Conservation (phyloP, 164 flowering plant genomes). For the Saururus chinensis region DNA sequence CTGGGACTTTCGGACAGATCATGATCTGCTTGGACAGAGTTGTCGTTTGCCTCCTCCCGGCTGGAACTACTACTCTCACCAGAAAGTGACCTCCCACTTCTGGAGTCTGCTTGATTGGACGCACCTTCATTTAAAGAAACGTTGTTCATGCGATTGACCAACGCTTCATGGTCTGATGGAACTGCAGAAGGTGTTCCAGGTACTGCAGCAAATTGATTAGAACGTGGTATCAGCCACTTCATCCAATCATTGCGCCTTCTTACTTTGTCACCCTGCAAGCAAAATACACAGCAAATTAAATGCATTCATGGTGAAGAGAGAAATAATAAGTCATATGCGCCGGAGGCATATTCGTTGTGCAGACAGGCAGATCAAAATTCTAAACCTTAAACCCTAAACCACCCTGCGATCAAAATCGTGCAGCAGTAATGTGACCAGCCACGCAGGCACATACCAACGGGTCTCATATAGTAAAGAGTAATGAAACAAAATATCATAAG, state of each 20-base stretch:
- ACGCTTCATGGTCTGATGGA: slow-evolving; percentile 10
- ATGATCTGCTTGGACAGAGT: slow-evolving; percentile 2
- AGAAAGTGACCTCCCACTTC: slow-evolving; percentile 16
- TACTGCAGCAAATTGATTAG: slow-evolving; percentile 9
- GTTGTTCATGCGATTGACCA: slow-evolving; percentile 22
- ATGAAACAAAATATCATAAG: too few species aligned
- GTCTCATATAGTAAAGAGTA: too few species aligned
- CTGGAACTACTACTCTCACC: slow-evolving; percentile 15
- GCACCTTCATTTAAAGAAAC: slow-evolving; percentile 28
- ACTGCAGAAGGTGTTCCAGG: slow-evolving; percentile 11
- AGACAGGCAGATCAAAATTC: too few species aligned
- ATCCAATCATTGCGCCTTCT: slow-evolving; percentile 50
- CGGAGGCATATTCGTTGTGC: too few species aligned
- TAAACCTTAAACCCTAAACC: too few species aligned
- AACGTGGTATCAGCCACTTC: slow-evolving; percentile 27
- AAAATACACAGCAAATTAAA: background rate
- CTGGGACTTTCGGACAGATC: slow-evolving; percentile 4
- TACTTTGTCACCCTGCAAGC: slow-evolving; percentile 44
- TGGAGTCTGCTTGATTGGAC: slow-evolving; percentile 8
- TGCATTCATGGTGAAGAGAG: too few species aligned
- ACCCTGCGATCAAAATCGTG: too few species aligned
- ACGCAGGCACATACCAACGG: too few species aligned
- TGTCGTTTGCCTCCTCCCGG: slow-evolving; percentile 16
- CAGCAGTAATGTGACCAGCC: too few species aligned
- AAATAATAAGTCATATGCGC: too few species aligned